Percentiles rank a stretch among this genome's conserved stretches.
Conservation (phyloP, 768 basidiomycete genomes). For the Chalciporus pseudorubinellus region DNA sequence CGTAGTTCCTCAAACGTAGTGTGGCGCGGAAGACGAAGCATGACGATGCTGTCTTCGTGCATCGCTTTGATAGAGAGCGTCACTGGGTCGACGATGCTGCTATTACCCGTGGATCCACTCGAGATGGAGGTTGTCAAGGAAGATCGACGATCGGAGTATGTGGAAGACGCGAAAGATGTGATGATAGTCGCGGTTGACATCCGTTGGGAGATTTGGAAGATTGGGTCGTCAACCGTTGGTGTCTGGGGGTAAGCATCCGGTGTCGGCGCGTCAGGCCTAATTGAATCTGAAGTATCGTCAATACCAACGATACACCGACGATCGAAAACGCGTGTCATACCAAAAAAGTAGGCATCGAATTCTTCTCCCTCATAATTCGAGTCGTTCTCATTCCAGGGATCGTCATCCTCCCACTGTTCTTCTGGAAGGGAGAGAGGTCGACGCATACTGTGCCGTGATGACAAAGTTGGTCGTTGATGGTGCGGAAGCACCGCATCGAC, state of each 20-base stretch:
- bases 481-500: slow-evolving; percentile 57
- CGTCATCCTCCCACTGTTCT: slow-evolving; percentile 19
- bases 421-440: slow-evolving; percentile 15
- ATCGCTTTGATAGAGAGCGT: slow-evolving; percentile 61
- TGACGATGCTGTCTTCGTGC: slow-evolving; percentile 58
- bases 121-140: slow-evolving; percentile 35
- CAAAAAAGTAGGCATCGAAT: slow-evolving; percentile 43
- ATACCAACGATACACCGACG: neutral
- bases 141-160: slow-evolving; percentile 20
- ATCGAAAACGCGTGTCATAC: slow-evolving; percentile 17
- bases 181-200: slow-evolving; percentile 7
- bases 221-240: slow-evolving; percentile 13
- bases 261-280: slow-evolving; percentile 13
- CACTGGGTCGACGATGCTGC: slow-evolving; percentile 16
- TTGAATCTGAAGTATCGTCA: slow-evolving; percentile 22
- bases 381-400: slow-evolving; percentile 24
- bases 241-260: slow-evolving; percentile 21
- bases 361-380: slow-evolving; percentile 35
- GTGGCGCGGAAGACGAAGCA: slow-evolving; percentile 53
- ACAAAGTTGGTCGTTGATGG: slow-evolving; percentile 15
- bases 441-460: slow-evolving; percentile 9
- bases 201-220: slow-evolving; percentile 7
- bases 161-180: slow-evolving; percentile 2
- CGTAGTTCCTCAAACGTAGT: slow-evolving; percentile 54
- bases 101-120: slow-evolving; percentile 36